Evolutionary conservation across 495 filamentous ascomycete genomes (phyloP), one percentile per base, ranked within the genome.

Genomic region (Tuber brumale): DNA sequence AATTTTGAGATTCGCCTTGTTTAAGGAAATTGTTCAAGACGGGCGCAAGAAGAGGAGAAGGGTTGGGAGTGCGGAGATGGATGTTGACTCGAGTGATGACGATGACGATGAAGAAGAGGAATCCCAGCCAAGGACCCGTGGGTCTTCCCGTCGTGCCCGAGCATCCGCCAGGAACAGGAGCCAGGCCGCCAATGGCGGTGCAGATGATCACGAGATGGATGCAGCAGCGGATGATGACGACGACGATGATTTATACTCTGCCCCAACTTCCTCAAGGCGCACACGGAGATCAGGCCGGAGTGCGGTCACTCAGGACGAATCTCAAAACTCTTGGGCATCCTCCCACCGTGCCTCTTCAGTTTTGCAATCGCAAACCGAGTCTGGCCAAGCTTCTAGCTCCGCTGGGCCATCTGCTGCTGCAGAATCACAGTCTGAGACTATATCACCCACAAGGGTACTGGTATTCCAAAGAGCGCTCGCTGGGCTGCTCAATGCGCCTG

Each of bases 11-110:
- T 99, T 97, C 82, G 95, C 95, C 27, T 89, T 99, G 74, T 99
- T 98, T 88, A 99, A 99, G 84, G 95, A 99, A 85, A 90, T 99
- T 27, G 86, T 97, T 35, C 92, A 95, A 83, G 92, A 93, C 79
- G 93, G 94, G 83, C 92, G 94, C 69, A 88, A 90, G 76, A 95
- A 94, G 86, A 90, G 90, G 77, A 86, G 89, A 37, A 86, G 91
- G 35, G 73, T 81, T 19, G 82, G 79, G 19, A 76, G 71, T 18
- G 72, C 48, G 37, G 51, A 69, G 31, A 88, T 88, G 72, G 90
- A 85, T 23, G 84, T 83, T 70, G 83, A 85, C 41, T 85, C 85
- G 21, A 83, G 84, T 8, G 86, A 86, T 70, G 82, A 83, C 7
- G 85, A 88, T 27, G 84, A 84, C 69, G 83, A 85, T 16, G 82